Base-by-base conservation (phyloP, 306 rosid genomes). In the Lathyrus sativus region DNA sequence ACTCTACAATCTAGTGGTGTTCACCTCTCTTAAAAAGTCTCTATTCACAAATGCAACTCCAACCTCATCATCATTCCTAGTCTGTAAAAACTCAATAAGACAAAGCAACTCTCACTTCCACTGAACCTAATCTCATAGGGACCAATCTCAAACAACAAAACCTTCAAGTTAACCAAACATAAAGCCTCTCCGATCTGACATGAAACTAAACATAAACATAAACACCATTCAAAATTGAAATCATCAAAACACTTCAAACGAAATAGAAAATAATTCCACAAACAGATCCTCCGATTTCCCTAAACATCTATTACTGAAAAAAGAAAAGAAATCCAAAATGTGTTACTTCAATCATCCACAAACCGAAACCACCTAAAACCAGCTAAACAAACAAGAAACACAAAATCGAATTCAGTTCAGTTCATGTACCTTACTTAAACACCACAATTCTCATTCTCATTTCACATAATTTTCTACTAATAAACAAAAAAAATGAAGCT, bases 11-110 rank as follows among this genome's bases (percentile, higher is more conserved):
- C 15, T 69, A 76, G 51, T 69, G 71, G 75, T 76, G 60, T 69
- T 53, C 80, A 75, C 74, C 65, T 76, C 56, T 48, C 70, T 80
- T 37, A 45, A 74, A 72, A 77, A 70, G 74, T 75, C 81, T 28
- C 67, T 75, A 81, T 68, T 71, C 81, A 66, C 83, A 81, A 11
- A 7, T 62, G 35, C 43, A 74, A 76, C 55, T 59, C 39, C 71
- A 80, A 74, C 71, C 57, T 51, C 67, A 72, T 18, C 58, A 2
- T 9, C 2, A 49, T 49, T 50, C 73, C 39, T 61, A 65, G 33
- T 50, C 70, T 69, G 76, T 53, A 60, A 68, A 61, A 70, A 59
- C 14, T 67, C 65, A 67, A 69, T 75, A 49, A 53, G 9, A 65
- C 35, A 70, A 67, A 56, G 17, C 57, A 49, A 42, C 61, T 9